phyloP scores from a whole-genome alignment of 169 alveolate genomes.

The Eimeria necatrix region DNA sequence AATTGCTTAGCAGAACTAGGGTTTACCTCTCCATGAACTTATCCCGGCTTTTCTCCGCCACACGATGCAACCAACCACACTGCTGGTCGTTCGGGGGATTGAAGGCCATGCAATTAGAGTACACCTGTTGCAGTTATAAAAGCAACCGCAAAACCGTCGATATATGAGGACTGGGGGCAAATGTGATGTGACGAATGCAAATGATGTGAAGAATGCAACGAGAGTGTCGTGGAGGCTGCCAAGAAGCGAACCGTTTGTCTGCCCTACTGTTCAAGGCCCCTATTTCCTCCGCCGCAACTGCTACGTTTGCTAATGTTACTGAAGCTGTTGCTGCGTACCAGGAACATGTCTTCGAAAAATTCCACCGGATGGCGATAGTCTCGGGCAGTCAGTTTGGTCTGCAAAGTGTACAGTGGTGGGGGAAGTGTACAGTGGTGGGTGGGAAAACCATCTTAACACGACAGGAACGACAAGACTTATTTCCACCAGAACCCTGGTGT shows the following conservation, averaged over 20 bases:
- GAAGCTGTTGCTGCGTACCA: slow-evolving; percentile 52
- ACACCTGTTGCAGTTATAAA: slow-evolving; percentile 62
- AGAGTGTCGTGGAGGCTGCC: no score
- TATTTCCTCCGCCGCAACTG: background rate
- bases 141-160: background rate
- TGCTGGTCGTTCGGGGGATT: slow-evolving; percentile 78
- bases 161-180: no score
- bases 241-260: no score
- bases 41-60: slow-evolving; percentile 65
- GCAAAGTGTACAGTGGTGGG: background rate
- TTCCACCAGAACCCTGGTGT: background rate
- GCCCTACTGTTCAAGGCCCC: no score
- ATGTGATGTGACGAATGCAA: no score
- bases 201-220: no score
- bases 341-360: slow-evolving; percentile 69
- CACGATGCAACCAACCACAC: slow-evolving; percentile 80
- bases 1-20: background rate
- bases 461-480: background rate
- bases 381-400: slow-evolving; percentile 68
- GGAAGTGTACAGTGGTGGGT: no score
- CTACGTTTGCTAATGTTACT: background rate
- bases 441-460: background rate
- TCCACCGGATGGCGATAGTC: slow-evolving; percentile 72
- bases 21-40: slow-evolving; percentile 69
- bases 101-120: slow-evolving; percentile 77